phyloP scores from a whole-genome alignment of 352 stramenopile genomes.

The Pythium angustatum region DNA sequence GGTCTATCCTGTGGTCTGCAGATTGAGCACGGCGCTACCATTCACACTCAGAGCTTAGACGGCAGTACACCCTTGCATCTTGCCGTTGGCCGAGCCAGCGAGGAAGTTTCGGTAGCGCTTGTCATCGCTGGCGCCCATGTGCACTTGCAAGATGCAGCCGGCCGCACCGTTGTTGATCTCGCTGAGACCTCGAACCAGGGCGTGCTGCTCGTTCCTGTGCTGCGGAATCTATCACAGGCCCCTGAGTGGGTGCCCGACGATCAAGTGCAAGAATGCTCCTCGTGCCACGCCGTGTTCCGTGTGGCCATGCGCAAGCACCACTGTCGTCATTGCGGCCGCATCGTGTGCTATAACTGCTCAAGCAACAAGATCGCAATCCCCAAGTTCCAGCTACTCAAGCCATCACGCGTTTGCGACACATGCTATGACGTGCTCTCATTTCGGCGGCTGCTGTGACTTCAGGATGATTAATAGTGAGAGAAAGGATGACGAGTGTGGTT shows the following conservation, averaged over 20 bases:
- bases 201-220: slow-evolving; percentile 74
- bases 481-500: too few species aligned
- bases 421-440: slow-evolving; percentile 87
- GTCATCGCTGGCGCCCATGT: slow-evolving; percentile 77
- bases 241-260: slow-evolving; percentile 75
- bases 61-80: slow-evolving; percentile 84
- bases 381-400: slow-evolving; percentile 79
- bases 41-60: slow-evolving; percentile 80
- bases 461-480: too few species aligned
- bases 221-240: slow-evolving; percentile 67
- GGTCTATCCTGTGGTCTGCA: slow-evolving; percentile 23
- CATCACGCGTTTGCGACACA: slow-evolving; percentile 76
- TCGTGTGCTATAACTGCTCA: slow-evolving; percentile 86
- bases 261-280: slow-evolving; percentile 68
- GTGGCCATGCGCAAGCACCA: slow-evolving; percentile 86
- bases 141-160: slow-evolving; percentile 77
- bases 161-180: slow-evolving; percentile 80
- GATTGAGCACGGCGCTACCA: slow-evolving; percentile 81
- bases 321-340: slow-evolving; percentile 80
- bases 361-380: slow-evolving; percentile 83
- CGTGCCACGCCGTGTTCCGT: slow-evolving; percentile 71
- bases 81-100: slow-evolving; percentile 69
- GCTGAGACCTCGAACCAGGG: slow-evolving; percentile 82
- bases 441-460: slow-evolving; percentile 75
- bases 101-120: slow-evolving; percentile 69